Conservation (phyloP, 2,329 filamentous ascomycete genomes). For the Trichoderma sp. region DNA sequence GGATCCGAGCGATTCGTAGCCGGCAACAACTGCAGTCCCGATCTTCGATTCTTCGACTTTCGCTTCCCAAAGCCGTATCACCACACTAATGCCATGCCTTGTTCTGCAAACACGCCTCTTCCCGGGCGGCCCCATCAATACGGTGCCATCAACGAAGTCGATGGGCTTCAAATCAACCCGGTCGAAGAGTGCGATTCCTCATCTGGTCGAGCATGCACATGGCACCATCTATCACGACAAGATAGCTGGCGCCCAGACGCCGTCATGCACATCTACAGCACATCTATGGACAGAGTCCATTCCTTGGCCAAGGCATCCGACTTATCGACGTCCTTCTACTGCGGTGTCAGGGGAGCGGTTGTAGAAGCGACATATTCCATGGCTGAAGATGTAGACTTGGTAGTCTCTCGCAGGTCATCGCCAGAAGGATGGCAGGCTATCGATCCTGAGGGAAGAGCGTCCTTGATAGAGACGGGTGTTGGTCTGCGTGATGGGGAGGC, state of each 20-base stretch:
- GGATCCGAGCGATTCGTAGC: constrained; percentile 54
- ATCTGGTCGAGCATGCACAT: constrained; percentile 42
- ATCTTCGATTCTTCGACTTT: constrained; percentile 56
- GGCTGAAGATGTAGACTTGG: constrained; percentile 26
- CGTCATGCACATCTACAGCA: constrained; percentile 46
- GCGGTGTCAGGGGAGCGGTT: constrained; percentile 50
- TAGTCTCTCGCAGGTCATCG: constrained; percentile 21
- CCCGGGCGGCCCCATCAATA: not conserved
- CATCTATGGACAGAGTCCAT: constrained; percentile 42
- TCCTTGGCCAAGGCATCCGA: constrained; percentile 51
- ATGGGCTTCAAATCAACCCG: constrained; percentile 36
- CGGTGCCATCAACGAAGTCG: not conserved
- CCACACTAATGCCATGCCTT: constrained; percentile 51
- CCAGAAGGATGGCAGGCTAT: constrained; percentile 31
- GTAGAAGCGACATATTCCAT: constrained; percentile 44
- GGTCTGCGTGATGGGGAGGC: constrained; percentile 30
- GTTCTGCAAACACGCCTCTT: constrained; percentile 32
- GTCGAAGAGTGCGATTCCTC: constrained; percentile 41
- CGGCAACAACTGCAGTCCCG: constrained; percentile 46
- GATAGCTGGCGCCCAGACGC: constrained; percentile 53
- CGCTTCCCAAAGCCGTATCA: constrained; percentile 51
- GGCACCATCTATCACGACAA: constrained; percentile 47
- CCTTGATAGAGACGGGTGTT: constrained; percentile 37
- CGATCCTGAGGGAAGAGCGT: constrained; percentile 25
- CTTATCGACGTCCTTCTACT: constrained; percentile 50